These are phyloP conservation scores for Salvia splendens DNA, from an alignment of 257 asterid species.

Conservation along the genomic window DNA sequence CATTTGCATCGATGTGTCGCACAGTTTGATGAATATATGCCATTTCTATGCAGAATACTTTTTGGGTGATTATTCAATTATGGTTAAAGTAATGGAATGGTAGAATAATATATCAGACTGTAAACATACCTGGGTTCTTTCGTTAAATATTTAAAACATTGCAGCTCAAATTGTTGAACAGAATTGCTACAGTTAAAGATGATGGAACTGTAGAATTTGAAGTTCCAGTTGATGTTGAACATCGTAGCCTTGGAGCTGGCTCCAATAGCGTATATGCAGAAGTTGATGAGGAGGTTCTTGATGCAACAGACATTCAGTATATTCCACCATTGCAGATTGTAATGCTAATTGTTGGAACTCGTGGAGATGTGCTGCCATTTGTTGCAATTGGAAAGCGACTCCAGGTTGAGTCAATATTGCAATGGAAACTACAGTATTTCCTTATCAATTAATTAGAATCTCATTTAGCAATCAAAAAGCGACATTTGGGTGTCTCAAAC, in stretches of 20 bases:
- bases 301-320: slow-evolving; percentile 62
- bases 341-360: slow-evolving; percentile 94
- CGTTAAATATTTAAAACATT: slow-evolving; percentile 54
- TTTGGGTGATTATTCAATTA: slow-evolving; percentile 15
- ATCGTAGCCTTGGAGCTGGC: slow-evolving; percentile 45
- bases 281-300: slow-evolving; percentile 61
- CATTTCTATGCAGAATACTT: slow-evolving; percentile 9
- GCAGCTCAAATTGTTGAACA: slow-evolving; percentile 92
- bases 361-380: slow-evolving; percentile 98
- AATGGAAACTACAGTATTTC: slow-evolving; percentile 21
- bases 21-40: not conserved
- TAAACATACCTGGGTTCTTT: slow-evolving; percentile 36
- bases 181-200: slow-evolving; percentile 87
- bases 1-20: slow-evolving; percentile 6
- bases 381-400: slow-evolving; percentile 84
- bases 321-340: slow-evolving; percentile 86
- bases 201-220: slow-evolving; percentile 95
- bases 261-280: slow-evolving; percentile 42
- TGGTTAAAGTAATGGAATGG: slow-evolving; percentile 19
- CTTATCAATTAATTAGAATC: slow-evolving; percentile 18
- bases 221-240: slow-evolving; percentile 72
- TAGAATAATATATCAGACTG: slow-evolving; percentile 31
- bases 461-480: slow-evolving; percentile 6
- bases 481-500: slow-evolving; percentile 6
- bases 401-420: slow-evolving; percentile 49